Evolutionary conservation across 2,329 filamentous ascomycete species (phyloP), one percentile per base, ranked within the genome.

Genomic region (Dactylellina haptotyla): DNA sequence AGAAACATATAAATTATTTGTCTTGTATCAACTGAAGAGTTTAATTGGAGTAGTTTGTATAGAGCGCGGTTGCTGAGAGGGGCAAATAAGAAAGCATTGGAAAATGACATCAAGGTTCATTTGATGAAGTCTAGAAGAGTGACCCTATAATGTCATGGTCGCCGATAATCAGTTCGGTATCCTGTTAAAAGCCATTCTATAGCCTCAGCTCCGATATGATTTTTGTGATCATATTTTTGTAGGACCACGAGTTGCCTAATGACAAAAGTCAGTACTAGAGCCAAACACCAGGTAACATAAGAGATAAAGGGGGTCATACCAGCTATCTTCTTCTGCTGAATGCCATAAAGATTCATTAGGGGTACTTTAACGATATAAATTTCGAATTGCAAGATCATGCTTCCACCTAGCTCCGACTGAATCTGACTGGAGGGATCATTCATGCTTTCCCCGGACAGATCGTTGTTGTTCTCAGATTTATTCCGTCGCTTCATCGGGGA

Each of bases 281-380:
- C 10, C 26, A 2, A 10, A 39, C 12, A 30, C 14, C n/a, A 23
- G n/a, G 14, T n/a, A 9, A 53, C 2, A 23, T 37, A 6, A 43
- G 8, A 37, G 3, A 37, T 18, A 59, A 25, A n/a, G 32, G 9
- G 1, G 6, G 20, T 14, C 67, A 53, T 65, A 72, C 67, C 67
- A 91, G 88, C 67, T 77, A 98, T 89, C 80, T 95, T 93, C 85
- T 99, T 99, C 84, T 99, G 99, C 81, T 98, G 95, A 75, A 99
- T 93, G 53, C 95, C 95, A 79, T 99, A 94, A 66, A 99, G 83
- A 43, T 90, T 93, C 73, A 99, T 88, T 57, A 99, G 84, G 10
- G 95, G 95, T 25, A 99, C 93, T 82, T 99, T 99, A 80, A 99
- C 95, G 77, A 99, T 95, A 77, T 97, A 89, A 75, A 98, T 97